A percentile compares a stretch with the other conserved stretches of the same genome.
Evolutionary conservation across 2,329 filamentous ascomycete genomes (phyloP).

Genomic region (Grosmannia clavigera): DNA sequence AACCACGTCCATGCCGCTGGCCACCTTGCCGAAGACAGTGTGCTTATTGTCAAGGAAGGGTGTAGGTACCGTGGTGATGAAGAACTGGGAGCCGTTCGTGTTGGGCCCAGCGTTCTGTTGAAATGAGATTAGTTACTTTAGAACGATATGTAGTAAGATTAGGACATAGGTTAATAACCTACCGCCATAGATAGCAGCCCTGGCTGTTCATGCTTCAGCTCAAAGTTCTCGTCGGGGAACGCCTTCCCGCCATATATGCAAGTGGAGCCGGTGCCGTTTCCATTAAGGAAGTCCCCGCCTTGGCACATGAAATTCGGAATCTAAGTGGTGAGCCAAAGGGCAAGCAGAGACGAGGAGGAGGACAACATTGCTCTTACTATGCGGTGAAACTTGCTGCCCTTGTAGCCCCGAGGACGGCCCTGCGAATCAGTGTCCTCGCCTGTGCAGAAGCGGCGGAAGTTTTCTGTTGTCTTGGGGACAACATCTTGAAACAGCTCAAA

Average conservation of each 20-base stretch:
- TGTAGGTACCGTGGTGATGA: constrained; percentile 82
- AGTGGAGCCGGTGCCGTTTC: constrained; percentile 78
- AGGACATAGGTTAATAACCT: constrained; percentile 23
- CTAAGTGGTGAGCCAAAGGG: constrained; percentile 29
- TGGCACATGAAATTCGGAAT: constrained; percentile 98
- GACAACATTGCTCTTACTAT: constrained; percentile 54
- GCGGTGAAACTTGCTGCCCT: constrained; percentile 85
- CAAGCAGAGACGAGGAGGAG: not conserved
- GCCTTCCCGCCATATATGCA: constrained; percentile 76
- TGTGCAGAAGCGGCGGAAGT: constrained; percentile 95
- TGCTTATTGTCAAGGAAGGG: constrained; percentile 88
- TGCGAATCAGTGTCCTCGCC: constrained; percentile 73
- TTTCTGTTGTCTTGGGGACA: constrained; percentile 82
- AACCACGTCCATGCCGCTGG: constrained; percentile 83
- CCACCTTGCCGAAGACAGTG: constrained; percentile 85
- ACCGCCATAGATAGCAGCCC: constrained; percentile 91
- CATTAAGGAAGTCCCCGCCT: constrained; percentile 83
- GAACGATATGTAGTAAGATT: not conserved
- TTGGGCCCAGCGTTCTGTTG: constrained; percentile 78
- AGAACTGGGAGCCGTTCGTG: constrained; percentile 94
- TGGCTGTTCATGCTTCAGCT: constrained; percentile 60
- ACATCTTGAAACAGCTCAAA: constrained; percentile 83
- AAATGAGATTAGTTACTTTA: not conserved
- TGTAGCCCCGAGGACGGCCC: constrained; percentile 81
- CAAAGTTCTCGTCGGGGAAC: constrained; percentile 88